These are phyloP conservation scores for Coniochaeta pulveracea DNA, from an alignment of 2,329 filamentous ascomycete genomes.

Conservation along the genomic window DNA sequence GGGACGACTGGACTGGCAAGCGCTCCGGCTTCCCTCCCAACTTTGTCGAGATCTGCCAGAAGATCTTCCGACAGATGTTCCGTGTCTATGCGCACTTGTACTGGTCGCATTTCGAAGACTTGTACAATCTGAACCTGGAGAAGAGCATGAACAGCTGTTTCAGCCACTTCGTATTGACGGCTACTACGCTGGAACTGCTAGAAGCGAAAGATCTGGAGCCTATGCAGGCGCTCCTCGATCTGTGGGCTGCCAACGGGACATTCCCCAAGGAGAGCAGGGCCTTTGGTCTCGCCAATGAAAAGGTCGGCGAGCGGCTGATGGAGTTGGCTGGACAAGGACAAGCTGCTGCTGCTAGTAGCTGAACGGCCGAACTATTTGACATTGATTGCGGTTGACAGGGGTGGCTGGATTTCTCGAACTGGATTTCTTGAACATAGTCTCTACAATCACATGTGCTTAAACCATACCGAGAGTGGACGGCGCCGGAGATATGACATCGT, in stretches of 20 bases:
- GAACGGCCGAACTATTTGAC: too few relatives aligned
- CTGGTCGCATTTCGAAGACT: slow-evolving; percentile 85
- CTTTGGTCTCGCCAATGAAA: slow-evolving; percentile 52
- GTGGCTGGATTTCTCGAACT: too few relatives aligned
- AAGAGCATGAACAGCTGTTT: slow-evolving; percentile 82
- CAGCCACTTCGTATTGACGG: slow-evolving; percentile 72
- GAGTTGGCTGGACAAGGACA: slow-evolving; percentile 27
- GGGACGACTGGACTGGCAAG: slow-evolving; percentile 55
- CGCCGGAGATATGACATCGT: too few relatives aligned
- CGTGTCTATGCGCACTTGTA: slow-evolving; percentile 58
- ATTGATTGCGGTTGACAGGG: too few relatives aligned
- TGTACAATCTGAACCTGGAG: slow-evolving; percentile 71
- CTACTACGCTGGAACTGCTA: slow-evolving; percentile 72
- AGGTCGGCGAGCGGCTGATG: slow-evolving; percentile 47
- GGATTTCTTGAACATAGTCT: too few relatives aligned
- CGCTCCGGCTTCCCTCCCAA: slow-evolving; percentile 88
- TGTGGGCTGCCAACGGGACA: slow-evolving; percentile 82
- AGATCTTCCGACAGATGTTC: slow-evolving; percentile 3
- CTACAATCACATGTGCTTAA: too few relatives aligned
- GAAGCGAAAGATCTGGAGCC: slow-evolving; percentile 86
- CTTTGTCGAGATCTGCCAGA: slow-evolving; percentile 2
- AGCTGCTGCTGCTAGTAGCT: too few relatives aligned
- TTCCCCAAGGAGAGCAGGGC: slow-evolving; percentile 67
- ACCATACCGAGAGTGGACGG: too few relatives aligned
- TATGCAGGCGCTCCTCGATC: slow-evolving; percentile 87